Conservation (phyloP, 352 stramenopile genomes). For the Bremia lactucae region DNA sequence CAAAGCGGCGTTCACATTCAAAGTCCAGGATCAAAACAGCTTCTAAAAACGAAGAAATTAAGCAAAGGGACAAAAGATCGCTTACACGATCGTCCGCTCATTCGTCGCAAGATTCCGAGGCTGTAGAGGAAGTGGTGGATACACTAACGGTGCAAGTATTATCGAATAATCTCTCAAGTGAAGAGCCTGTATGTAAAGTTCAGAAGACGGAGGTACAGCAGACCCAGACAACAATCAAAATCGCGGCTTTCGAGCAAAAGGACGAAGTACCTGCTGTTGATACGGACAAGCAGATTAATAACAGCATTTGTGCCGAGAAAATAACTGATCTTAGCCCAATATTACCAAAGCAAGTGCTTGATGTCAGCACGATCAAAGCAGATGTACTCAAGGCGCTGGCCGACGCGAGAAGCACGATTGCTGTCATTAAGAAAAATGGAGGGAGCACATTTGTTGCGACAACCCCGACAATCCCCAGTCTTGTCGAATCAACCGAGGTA, state of each 20-base stretch:
- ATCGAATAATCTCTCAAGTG: neutral
- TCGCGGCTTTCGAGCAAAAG: constrained; percentile 2
- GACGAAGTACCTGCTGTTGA: constrained; percentile 2
- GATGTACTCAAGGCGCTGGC: constrained; percentile 73
- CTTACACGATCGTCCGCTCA: neutral
- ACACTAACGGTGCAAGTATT: neutral
- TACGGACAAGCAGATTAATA: constrained; percentile 3
- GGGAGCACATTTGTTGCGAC: neutral
- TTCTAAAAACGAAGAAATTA: constrained; percentile 6
- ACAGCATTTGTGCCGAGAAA: constrained; percentile 5
- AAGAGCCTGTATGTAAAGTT: constrained; percentile 1
- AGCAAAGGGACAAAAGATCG: neutral
- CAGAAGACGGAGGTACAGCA: neutral
- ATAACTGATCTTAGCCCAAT: constrained; percentile 2
- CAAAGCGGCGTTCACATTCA: constrained; percentile 3
- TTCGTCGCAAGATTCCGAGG: constrained; percentile 5
- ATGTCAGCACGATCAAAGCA: constrained; percentile 71
- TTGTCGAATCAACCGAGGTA: neutral
- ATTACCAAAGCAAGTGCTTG: constrained; percentile 18
- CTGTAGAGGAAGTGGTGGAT: neutral
- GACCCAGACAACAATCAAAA: neutral
- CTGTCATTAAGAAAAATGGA: constrained; percentile 44
- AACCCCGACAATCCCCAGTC: neutral
- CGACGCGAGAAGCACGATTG: constrained; percentile 62
- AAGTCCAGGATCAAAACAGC: constrained; percentile 6